phyloP scores from a whole-genome alignment of 1,139 yeast genomes.

The Hemisphaericaspora lyxosophila region DNA sequence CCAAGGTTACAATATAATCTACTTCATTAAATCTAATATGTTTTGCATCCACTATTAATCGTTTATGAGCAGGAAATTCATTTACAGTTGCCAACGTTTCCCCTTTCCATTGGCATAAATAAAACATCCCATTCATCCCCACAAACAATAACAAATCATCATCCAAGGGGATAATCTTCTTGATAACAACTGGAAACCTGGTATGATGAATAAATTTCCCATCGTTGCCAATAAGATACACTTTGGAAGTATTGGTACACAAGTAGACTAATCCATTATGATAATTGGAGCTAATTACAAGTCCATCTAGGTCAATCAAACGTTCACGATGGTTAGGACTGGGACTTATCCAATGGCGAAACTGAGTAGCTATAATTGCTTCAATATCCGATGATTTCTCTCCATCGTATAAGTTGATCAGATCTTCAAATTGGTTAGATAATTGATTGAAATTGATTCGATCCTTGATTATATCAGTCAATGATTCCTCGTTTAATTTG shows the following conservation, averaged over 20 bases:
- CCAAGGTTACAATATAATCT: conserved; percentile 53
- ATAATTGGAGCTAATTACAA: conserved; percentile 26
- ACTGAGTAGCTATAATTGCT: conserved; percentile 15
- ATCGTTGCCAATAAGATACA: conserved; percentile 20
- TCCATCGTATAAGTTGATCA: neutral
- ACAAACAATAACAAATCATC: conserved; percentile 24
- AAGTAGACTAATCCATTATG: conserved; percentile 18
- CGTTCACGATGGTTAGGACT: conserved; percentile 21
- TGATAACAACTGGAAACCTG: conserved; percentile 24
- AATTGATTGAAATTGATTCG: conserved; percentile 36
- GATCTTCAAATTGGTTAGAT: conserved; percentile 11
- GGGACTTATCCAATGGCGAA: conserved; percentile 40
- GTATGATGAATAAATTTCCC: conserved; percentile 11
- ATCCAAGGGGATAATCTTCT: conserved; percentile 25
- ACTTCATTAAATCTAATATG: conserved; percentile 15
- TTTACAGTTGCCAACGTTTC: conserved; percentile 12
- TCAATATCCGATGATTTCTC: conserved; percentile 12
- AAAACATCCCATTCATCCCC: conserved; percentile 40
- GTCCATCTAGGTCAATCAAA: conserved; percentile 17
- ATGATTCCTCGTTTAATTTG: conserved; percentile 36
- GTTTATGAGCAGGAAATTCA: conserved; percentile 26
- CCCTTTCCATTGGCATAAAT: conserved; percentile 4
- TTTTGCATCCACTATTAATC: conserved; percentile 35
- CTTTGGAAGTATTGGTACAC: conserved; percentile 28
- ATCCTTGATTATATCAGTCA: conserved; percentile 53